These are phyloP conservation scores for Exophiala phaeomuriformis DNA, from an alignment of 2,329 filamentous ascomycete species.

Conservation along the genomic window DNA sequence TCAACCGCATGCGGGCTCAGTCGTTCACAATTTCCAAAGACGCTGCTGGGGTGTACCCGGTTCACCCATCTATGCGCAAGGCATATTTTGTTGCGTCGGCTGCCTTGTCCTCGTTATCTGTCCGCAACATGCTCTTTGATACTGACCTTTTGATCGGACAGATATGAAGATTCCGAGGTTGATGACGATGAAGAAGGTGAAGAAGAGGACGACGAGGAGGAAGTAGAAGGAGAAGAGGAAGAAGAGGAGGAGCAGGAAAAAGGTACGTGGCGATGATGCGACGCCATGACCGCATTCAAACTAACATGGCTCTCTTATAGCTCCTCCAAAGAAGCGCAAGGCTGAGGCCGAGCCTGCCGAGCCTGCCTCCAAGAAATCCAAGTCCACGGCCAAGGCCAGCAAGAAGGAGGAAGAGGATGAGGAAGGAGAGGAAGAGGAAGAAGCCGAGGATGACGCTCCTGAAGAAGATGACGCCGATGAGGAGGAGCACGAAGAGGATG, in stretches of 20 bases:
- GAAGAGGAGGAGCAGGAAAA: slow-evolving; percentile 20
- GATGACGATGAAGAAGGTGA: slow-evolving; percentile 34
- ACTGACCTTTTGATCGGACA: slow-evolving; percentile 13
- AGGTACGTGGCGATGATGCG: slow-evolving; percentile 12
- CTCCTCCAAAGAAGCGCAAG: slow-evolving; percentile 26
- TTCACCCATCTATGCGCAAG: too few relatives aligned
- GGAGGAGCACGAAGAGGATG: slow-evolving; percentile 24
- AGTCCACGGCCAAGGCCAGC: slow-evolving; percentile 13
- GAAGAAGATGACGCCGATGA: slow-evolving; percentile 18
- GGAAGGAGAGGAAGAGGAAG: slow-evolving; percentile 19
- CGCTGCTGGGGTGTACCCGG: too few relatives aligned
- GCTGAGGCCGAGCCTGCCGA: slow-evolving; percentile 22
- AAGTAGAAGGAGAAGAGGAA: slow-evolving; percentile 20
- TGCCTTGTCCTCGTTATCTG: too few relatives aligned
- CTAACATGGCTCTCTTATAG: slow-evolving; percentile 1
- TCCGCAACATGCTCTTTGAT: neutral
- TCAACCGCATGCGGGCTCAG: too few relatives aligned
- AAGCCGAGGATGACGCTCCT: slow-evolving; percentile 11
- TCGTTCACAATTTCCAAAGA: too few relatives aligned
- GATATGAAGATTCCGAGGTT: slow-evolving; percentile 32
- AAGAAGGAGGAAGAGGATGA: slow-evolving; percentile 21
- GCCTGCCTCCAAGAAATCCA: slow-evolving; percentile 22
- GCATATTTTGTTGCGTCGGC: too few relatives aligned
- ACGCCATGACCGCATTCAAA: neutral
- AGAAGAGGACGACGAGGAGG: slow-evolving; percentile 28